Base-by-base conservation (phyloP, 1,284 basidiomycete species). In the Pseudozyma thailandica region DNA sequence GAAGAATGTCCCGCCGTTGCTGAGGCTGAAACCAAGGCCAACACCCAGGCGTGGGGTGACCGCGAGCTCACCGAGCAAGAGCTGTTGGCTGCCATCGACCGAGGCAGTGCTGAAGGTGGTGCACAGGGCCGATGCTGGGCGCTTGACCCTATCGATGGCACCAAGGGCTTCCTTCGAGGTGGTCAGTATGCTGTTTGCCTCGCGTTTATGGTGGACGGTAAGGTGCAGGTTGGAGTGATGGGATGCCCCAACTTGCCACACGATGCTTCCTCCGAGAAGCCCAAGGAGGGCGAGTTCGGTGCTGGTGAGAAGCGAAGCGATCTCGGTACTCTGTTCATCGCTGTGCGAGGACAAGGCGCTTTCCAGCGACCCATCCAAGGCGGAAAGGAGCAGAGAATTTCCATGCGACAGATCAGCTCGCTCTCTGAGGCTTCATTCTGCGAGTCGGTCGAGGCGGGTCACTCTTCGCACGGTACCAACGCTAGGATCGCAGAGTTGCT, bases 161-260 rank as follows among this genome's bases (percentile, higher is more conserved):
- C 92, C 20, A 94, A 94, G 82, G 93, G 95, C 3, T 99, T 98
- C 86, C 87, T 98, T 41, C 89, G 95, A 21, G 93, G 94, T 12
- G 94, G 92, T 55, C 96, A 99, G 84, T 99, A 95, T 80, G 95
- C 95, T 6, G 93, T 98, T 26, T 98, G 95, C 84, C 86, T 99
- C 27, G 92, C 93, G 0, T 87, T 98, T 61, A 89, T 98, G 76
- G 87, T 93, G 55, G 89, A 98, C 75, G 88, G 92, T 0, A 83
- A 89, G 58, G 92, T 95, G 15, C 68, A 77, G 46, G 63, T 82
- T 4, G 94, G 94, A 20, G 90, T 96, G 20, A 93, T 98, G 80
- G 95, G 94, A 5, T 98, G 94, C 83, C 95, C 94, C 1, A 98
- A 98, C 84, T 86, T 98, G 23, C 83, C 85, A 4, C 74, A 81